phyloP scores from a whole-genome alignment of 1,284 basidiomycete species.

The Meira miltonrushii region DNA sequence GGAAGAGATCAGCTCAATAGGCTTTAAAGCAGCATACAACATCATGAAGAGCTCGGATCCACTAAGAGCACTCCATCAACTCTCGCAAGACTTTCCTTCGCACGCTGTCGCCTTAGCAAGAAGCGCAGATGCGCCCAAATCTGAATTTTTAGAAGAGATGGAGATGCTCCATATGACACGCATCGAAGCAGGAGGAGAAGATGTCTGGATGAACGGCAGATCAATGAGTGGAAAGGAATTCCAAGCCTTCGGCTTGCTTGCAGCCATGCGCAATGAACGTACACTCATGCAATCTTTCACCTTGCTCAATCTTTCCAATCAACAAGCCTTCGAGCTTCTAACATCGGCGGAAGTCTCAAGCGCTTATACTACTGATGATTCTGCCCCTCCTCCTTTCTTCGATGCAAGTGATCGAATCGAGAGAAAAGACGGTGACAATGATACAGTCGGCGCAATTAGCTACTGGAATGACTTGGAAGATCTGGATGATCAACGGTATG shows the following conservation, averaged over 20 bases:
- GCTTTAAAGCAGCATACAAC: constrained; percentile 28
- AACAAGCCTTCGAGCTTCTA: constrained; percentile 68
- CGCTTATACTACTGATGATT: constrained; percentile 15
- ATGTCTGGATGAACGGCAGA: constrained; percentile 47
- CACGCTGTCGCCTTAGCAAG: constrained; percentile 30
- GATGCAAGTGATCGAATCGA: constrained; percentile 48
- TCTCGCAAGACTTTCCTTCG: constrained; percentile 43
- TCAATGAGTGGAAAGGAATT: constrained; percentile 15
- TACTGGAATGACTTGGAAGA: constrained; percentile 84
- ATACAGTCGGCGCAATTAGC: constrained; percentile 58
- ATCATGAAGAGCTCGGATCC: constrained; percentile 37
- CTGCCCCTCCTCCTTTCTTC: constrained; percentile 56
- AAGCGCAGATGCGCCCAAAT: constrained; percentile 14
- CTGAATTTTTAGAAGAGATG: constrained; percentile 22
- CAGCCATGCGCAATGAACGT: constrained; percentile 62
- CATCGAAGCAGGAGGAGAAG: constrained; percentile 28
- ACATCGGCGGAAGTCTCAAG: constrained; percentile 23
- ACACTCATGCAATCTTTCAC: constrained; percentile 62
- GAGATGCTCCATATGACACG: constrained; percentile 18
- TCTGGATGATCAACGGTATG: constrained; percentile 65
- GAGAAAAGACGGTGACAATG: constrained; percentile 5
- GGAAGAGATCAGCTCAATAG: constrained; percentile 24
- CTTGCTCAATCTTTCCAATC: constrained; percentile 61
- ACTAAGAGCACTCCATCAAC: constrained; percentile 35
- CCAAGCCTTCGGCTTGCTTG: constrained; percentile 58